Base-by-base conservation (phyloP, 768 basidiomycete genomes). In the Naematelia encephala region DNA sequence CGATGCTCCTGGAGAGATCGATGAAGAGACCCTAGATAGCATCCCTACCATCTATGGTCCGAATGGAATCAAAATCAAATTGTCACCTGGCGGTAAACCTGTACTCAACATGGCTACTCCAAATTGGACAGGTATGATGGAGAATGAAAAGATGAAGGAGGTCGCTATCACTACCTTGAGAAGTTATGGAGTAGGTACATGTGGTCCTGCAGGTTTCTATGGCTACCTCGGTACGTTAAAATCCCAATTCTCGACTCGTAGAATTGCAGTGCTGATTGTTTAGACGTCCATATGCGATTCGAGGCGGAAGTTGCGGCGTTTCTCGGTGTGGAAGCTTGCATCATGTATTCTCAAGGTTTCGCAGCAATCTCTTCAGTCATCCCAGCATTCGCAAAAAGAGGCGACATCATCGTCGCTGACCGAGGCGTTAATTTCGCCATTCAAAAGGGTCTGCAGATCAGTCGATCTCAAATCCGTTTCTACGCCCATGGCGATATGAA, bases 331-430 rank as follows among this genome's bases (percentile, higher is more conserved):
- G 91, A 97, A 74, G 81, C 87, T 2, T 80, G 88, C 16, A 98
- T 99, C 73, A 82, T 97, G 61, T 98, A 97, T 76, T 87, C 92
- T 0, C 94, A 98, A 79, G 87, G 86, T 12, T 97, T 94, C 77
- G 85, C 90, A 8, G 91, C 91, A 56, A 85, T 91, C 63, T 86
- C 89, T 2, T 94, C 91, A 14, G 91, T 93, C 69, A 96, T 98
- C 60, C 91, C 96, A 0, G 90, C 96, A 0, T 99, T 98, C 79
- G 90, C 89, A 82, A 98, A 99, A 76, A 86, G 94, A 61, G 93
- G 92, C 1, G 94, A 99, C 70, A 85, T 99, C 70, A 93, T 99
- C 70, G 89, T 99, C n/a, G 92, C 91, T 2, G 94, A 99, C 77
- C 86, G 91, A n/a, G 85, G 87, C n/a, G 86, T 92, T 66, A 94